Base-by-base conservation (phyloP, 306 rosid genomes). In the Pachyrhizus erosus region DNA sequence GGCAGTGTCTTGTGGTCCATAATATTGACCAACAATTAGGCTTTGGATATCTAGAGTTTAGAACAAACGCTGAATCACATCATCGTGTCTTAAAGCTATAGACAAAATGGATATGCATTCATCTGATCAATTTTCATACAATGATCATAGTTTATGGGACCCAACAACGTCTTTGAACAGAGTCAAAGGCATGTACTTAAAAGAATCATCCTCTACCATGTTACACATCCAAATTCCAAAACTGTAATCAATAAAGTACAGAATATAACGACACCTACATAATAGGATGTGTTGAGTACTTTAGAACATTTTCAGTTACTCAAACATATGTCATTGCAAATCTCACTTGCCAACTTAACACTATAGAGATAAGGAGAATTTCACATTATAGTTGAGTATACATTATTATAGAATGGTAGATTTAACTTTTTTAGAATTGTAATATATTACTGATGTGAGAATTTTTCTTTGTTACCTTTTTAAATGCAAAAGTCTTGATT, bases 91-190 rank as follows among this genome's bases (percentile, higher is more conserved):
- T 65, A 55, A 82, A 57, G 76, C 73, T 54, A 43, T 61, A 73
- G 73, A 75, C 77, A 33, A 82, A 33, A 61, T 52, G 75, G 80
- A 75, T 80, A 48, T 78, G 73, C 79, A 83, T 88, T 78, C 79
- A 27, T 77, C 81, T 18, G 43, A 87, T 80, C 85, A 60, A 40
- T 67, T 82, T 79, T 52, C 54, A 75, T 75, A 60, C 82, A 33
- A 84, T 43, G 15, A 86, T 68, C 14, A 29, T 78, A 34, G 5
- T 24, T 29, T 7, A 9, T 43, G 77, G 82, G 85, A 68, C 85
- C 80, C 52, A 31, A 27, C 54, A 57, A 13, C 51, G 74, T 81
- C 70, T 81, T 55, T 49, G 34, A 65, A 67, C 75, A 39, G 2
- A 75, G 81, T 62, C 61, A 71, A 83, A 77, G 71, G 12, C 86